Evolutionary conservation across 2,329 filamentous ascomycete genomes (phyloP).

Genomic region (Alternaria sp.): DNA sequence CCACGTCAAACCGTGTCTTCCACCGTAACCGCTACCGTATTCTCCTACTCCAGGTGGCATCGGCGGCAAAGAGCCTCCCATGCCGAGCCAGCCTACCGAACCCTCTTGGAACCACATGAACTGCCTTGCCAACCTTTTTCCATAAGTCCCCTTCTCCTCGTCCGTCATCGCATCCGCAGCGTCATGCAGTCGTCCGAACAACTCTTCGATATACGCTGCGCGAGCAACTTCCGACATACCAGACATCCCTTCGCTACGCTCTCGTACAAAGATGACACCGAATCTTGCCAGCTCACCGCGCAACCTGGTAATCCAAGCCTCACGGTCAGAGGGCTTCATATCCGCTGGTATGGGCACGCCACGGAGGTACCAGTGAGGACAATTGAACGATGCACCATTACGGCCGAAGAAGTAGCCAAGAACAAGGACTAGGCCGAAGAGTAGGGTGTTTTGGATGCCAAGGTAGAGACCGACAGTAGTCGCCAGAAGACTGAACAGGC

Average conservation of each 20-base stretch:
- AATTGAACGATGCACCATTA: neutral
- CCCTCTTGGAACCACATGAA: neutral
- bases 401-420: neutral
- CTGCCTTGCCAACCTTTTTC: neutral
- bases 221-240: neutral
- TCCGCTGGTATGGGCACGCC: neutral
- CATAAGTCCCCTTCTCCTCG: neutral
- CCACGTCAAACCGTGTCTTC: neutral
- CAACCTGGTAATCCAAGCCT: neutral
- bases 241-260: neutral
- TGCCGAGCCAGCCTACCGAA: neutral
- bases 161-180: neutral
- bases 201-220: neutral
- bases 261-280: neutral
- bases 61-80: neutral
- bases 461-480: neutral
- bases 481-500: neutral
- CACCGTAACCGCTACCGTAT: neutral
- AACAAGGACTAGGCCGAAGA: neutral
- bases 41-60: neutral
- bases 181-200: neutral
- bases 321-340: neutral
- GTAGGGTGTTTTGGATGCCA: neutral
- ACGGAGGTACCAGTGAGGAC: neutral
- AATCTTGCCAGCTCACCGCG: neutral